These are phyloP conservation scores for Melastoma candidum DNA, from an alignment of 441 rosid species.

Conservation along the genomic window DNA sequence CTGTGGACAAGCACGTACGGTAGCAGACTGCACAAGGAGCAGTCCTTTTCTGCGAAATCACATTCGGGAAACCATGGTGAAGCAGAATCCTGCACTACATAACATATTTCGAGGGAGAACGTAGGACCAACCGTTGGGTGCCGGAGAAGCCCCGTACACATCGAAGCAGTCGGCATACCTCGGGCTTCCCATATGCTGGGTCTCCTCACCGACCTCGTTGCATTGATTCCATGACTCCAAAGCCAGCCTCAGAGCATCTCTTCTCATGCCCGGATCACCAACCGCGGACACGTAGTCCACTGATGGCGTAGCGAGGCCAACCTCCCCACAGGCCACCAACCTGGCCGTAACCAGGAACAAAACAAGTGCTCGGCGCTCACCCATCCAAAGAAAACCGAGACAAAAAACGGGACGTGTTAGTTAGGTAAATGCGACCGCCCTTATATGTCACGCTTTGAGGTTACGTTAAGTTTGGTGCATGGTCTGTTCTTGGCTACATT, in stretches of 20 bases:
- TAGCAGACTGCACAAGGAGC: conserved; percentile 34
- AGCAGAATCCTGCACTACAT: neutral
- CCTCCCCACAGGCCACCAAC: conserved; percentile 7
- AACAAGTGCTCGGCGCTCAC: conserved; percentile 9
- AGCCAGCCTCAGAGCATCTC: conserved; percentile 45
- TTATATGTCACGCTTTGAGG: neutral
- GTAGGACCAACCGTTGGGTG: conserved; percentile 18
- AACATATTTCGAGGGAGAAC: neutral
- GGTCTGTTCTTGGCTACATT: conserved; percentile 13
- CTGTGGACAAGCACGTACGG: conserved; percentile 41
- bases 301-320: neutral
- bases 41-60: conserved; percentile 24
- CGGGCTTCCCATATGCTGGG: conserved; percentile 52
- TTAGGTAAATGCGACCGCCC: neutral
- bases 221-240: conserved; percentile 71
- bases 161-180: conserved; percentile 76
- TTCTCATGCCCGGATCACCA: conserved; percentile 60
- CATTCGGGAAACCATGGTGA: neutral
- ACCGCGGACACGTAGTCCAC: conserved; percentile 33
- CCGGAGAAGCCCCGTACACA: conserved; percentile 27
- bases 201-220: conserved; percentile 62
- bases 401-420: neutral
- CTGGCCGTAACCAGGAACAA: conserved; percentile 3
- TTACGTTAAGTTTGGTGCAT: conserved; percentile 20
- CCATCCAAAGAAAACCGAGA: conserved; percentile 23